phyloP scores from a whole-genome alignment of 139 green algal species.

The Picochlorum sp. region DNA sequence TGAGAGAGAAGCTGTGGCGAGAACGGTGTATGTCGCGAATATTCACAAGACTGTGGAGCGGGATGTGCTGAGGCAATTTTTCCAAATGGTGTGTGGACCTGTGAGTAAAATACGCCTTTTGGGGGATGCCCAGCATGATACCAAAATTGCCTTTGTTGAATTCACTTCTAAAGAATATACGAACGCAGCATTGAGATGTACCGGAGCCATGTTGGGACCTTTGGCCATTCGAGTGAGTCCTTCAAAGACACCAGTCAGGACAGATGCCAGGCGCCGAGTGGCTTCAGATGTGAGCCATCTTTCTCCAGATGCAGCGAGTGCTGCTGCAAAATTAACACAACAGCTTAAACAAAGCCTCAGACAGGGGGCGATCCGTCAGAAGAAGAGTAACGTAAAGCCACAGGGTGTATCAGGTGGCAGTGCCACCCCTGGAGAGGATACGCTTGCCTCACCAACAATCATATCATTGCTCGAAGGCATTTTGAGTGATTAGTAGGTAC shows the following conservation, averaged over 20 bases:
- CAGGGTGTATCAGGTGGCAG: neutral
- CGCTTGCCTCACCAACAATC: slow-evolving; percentile 1
- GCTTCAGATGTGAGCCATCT: neutral
- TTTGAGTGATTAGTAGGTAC: slow-evolving; percentile 1
- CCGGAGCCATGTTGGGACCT: slow-evolving; percentile 73
- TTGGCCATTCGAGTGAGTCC: slow-evolving; percentile 72
- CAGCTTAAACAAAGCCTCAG: neutral
- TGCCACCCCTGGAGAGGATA: neutral
- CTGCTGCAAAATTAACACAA: neutral
- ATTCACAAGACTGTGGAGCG: slow-evolving; percentile 78
- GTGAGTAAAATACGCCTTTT: slow-evolving; percentile 77
- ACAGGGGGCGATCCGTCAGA: neutral
- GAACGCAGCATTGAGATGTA: slow-evolving; percentile 80
- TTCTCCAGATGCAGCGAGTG: neutral
- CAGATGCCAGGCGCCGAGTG: neutral
- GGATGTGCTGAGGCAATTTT: slow-evolving; percentile 72
- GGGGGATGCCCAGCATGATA: slow-evolving; percentile 78
- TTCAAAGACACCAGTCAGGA: slow-evolving; percentile 79
- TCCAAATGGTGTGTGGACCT: slow-evolving; percentile 78
- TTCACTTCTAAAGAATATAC: slow-evolving; percentile 75
- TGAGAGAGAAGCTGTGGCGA: slow-evolving; percentile 55
- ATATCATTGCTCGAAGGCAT: slow-evolving; percentile 9
- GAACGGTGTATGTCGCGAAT: slow-evolving; percentile 93
- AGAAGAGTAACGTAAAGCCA: neutral
- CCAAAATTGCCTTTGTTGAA: slow-evolving; percentile 94